These are phyloP conservation scores for Gossypium trilobum DNA, from an alignment of 441 rosid species.

Conservation along the genomic window DNA sequence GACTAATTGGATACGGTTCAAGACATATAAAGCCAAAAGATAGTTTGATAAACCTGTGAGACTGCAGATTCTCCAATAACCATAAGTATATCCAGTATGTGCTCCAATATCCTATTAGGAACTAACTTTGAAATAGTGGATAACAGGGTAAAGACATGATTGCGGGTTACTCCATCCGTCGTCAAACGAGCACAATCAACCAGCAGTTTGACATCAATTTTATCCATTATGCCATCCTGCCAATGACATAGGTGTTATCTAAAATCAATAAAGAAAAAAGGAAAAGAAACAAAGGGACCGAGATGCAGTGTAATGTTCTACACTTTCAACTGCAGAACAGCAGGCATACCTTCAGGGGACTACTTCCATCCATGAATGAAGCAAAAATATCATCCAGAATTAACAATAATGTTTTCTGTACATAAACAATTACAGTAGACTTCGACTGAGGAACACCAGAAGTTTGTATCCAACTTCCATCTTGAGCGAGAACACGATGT, in stretches of 20 bases:
- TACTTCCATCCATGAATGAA: conserved; percentile 26
- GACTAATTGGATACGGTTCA: neutral
- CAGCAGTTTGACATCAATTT: conserved; percentile 52
- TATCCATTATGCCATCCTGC: conserved; percentile 47
- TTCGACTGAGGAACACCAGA: conserved; percentile 33
- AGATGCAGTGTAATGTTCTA: neutral
- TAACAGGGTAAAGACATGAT: conserved; percentile 57
- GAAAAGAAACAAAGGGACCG: conserved; percentile 5
- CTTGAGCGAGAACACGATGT: conserved; percentile 19
- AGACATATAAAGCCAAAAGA: conserved; percentile 8
- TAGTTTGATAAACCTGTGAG: conserved; percentile 60
- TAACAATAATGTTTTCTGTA: conserved; percentile 61
- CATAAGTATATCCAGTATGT: conserved; percentile 53
- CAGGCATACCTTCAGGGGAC: conserved; percentile 47
- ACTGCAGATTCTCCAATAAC: conserved; percentile 77
- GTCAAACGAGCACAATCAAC: conserved; percentile 55
- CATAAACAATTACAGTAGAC: conserved; percentile 30
- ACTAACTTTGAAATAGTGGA: conserved; percentile 52
- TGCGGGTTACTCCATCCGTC: conserved; percentile 56
- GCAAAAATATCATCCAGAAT: conserved; percentile 63
- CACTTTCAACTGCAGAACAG: conserved; percentile 10
- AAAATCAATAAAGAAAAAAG: conserved; percentile 14
- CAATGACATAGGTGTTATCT: conserved; percentile 9
- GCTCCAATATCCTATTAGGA: conserved; percentile 64
- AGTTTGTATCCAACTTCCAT: conserved; percentile 32